Conservation (phyloP, 257 asterid genomes). For the Scutellaria barbata region DNA sequence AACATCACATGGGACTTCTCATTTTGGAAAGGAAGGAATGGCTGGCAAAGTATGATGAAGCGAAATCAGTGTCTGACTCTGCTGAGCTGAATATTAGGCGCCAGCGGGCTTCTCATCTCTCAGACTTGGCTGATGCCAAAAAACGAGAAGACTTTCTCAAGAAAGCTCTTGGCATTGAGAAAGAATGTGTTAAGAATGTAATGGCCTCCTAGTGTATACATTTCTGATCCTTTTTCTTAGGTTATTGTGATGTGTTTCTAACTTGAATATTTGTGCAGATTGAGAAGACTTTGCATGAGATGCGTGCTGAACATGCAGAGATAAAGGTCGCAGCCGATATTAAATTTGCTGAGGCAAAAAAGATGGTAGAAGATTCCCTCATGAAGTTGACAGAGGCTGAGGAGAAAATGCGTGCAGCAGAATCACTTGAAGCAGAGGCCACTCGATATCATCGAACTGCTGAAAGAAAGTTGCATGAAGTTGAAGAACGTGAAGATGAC, state of each 20-base stretch:
- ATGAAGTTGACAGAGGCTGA: constrained; percentile 71
- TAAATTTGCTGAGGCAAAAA: constrained; percentile 73
- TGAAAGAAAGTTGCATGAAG: constrained; percentile 88
- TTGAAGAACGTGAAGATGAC: constrained; percentile 96
- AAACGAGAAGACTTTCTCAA: constrained; percentile 81
- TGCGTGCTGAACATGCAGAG: constrained; percentile 94
- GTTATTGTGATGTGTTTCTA: constrained; percentile 16
- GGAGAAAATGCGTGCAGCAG: constrained; percentile 71
- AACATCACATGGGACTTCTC: constrained; percentile 96
- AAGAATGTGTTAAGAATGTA: constrained; percentile 94
- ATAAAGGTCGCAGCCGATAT: constrained; percentile 74
- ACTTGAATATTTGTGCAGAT: constrained; percentile 52
- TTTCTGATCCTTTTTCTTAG: constrained; percentile 15
- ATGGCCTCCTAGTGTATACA: constrained; percentile 15
- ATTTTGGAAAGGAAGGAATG: constrained; percentile 85
- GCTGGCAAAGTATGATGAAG: constrained; percentile 74
- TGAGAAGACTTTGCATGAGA: constrained; percentile 95
- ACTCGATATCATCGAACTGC: constrained; percentile 75
- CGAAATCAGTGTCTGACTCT: constrained; percentile 62
- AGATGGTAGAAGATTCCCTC: constrained; percentile 72
- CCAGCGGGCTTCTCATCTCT: constrained; percentile 65
- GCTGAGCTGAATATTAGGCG: constrained; percentile 67
- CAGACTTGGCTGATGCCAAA: constrained; percentile 68
- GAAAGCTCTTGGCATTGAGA: constrained; percentile 90
- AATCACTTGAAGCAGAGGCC: constrained; percentile 90